These are phyloP conservation scores for Noccaea bulbosa DNA, from an alignment of 345 rosid species.

Conservation along the genomic window DNA sequence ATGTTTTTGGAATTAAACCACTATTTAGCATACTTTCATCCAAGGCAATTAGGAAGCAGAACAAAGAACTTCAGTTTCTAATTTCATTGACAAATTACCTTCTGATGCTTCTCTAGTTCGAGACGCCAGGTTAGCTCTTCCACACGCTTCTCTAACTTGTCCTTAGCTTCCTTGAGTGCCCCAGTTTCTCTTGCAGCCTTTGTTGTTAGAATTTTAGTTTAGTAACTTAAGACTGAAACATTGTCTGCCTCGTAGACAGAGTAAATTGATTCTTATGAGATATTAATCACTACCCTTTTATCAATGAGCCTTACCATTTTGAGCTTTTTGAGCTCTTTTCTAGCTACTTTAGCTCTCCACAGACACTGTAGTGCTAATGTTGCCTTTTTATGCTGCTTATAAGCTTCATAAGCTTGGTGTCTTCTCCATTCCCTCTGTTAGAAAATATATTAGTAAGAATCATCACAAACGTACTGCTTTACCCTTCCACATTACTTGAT, in stretches of 20 bases:
- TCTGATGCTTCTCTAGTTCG: conserved; percentile 62
- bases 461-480: not conserved
- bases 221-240: conserved; percentile 12
- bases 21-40: conserved; percentile 1
- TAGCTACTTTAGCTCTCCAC: conserved; percentile 65
- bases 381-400: conserved; percentile 53
- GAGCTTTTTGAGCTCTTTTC: conserved; percentile 67
- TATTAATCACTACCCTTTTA: conserved; percentile 4
- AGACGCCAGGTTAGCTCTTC: conserved; percentile 69
- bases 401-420: conserved; percentile 50
- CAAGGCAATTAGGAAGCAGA: not conserved
- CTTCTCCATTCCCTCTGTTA: conserved; percentile 64
- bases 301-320: conserved; percentile 48
- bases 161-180: conserved; percentile 70
- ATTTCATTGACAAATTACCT: conserved; percentile 45
- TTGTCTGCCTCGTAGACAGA: conserved; percentile 6
- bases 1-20: conserved; percentile 4
- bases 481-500: not conserved
- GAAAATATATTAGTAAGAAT: conserved; percentile 20
- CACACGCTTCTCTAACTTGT: conserved; percentile 67
- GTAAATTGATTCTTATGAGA: conserved; percentile 21
- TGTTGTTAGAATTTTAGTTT: conserved; percentile 17
- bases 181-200: conserved; percentile 81
- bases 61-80: not conserved
- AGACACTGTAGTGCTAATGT: conserved; percentile 58